Evolutionary conservation across 192 early-diverging fungal genomes (phyloP).

Genomic region (Neocallimastix lanati): DNA sequence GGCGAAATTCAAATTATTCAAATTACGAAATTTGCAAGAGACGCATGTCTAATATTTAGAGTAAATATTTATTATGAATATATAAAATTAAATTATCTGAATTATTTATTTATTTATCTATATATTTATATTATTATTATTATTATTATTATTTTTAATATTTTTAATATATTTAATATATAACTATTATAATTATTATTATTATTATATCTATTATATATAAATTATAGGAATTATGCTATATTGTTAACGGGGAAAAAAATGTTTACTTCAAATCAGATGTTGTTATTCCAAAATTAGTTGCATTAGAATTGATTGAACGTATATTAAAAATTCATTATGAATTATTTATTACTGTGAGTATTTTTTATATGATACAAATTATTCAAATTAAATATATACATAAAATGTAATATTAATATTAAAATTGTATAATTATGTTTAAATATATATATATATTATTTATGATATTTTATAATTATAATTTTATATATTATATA

Average conservation of each 20-base stretch:
- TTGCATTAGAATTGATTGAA: conserved; percentile 87
- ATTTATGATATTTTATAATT: too few species aligned
- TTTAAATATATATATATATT: too few species aligned
- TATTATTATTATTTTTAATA: background rate
- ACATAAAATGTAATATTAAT: too few species aligned
- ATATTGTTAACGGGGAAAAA: conserved; percentile 47
- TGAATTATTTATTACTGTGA: conserved; percentile 51
- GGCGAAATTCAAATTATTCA: conserved; percentile 4
- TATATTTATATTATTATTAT: background rate
- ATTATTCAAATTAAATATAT: too few species aligned
- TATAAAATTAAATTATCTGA: too few species aligned
- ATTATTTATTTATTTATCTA: background rate
- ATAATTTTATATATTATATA: too few species aligned
- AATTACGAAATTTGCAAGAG: conserved; percentile 41
- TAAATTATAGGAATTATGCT: conserved; percentile 60
- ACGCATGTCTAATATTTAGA: conserved; percentile 77
- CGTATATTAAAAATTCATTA: conserved; percentile 65
- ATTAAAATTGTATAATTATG: too few species aligned
- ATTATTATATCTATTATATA: too few species aligned
- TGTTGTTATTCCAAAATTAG: conserved; percentile 32
- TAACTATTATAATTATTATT: background rate
- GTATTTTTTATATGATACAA: too few species aligned
- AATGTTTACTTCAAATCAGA: conserved; percentile 34
- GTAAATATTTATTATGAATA: conserved; percentile 3
- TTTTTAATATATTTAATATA: background rate